Evolutionary conservation across 1,284 basidiomycete genomes (phyloP), one percentile per base, ranked within the genome.

Genomic region (Rhodofomes roseus): DNA sequence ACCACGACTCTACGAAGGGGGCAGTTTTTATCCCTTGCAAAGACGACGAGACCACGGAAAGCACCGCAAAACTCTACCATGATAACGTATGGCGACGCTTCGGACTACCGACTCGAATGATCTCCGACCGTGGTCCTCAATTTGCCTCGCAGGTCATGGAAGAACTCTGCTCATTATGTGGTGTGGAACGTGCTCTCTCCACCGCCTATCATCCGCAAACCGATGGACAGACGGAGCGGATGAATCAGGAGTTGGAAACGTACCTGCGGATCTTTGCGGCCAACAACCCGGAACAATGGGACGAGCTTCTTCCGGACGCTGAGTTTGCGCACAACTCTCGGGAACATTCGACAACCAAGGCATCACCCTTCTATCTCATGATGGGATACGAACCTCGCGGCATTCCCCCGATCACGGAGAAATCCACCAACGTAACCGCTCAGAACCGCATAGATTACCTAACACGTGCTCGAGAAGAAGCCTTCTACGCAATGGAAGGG

Each of bases 261-360:
- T 67, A 65, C 40, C 64, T 71, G 5, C 48, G 62, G 12, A 60
- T 65, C 12, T 22, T n/a, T n/a, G n/a, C n/a, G n/a, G n/a, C n/a
- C n/a, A n/a, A n/a, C n/a, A n/a, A 65, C n/a, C 75, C 75, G 55
- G 58, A 65, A 48, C 63, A 76, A 54, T 78, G 76, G 76, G 25
- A 23, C 22, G 23, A 56, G 18, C 65, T 62, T 40, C 59, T 74
- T 0, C 70, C 73, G 0, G 50, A 72, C 8, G 65, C 67, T 2
- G 61, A 68, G 44, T 72, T 70, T 46, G 54, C 63, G 1, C 68
- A 66, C 56, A 68, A 71, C 29, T 67, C 63, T 57, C 44, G 63
- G 1, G 27, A 56, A 16, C 70, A 72, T 29, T 59, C 66, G 0
- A 62, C 71, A 0, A 75, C 70, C 18, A 56, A 54, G 1, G 44